These are phyloP conservation scores for Ophiosphaerella herpotricha DNA, from an alignment of 2,329 filamentous ascomycete species.

Conservation along the genomic window DNA sequence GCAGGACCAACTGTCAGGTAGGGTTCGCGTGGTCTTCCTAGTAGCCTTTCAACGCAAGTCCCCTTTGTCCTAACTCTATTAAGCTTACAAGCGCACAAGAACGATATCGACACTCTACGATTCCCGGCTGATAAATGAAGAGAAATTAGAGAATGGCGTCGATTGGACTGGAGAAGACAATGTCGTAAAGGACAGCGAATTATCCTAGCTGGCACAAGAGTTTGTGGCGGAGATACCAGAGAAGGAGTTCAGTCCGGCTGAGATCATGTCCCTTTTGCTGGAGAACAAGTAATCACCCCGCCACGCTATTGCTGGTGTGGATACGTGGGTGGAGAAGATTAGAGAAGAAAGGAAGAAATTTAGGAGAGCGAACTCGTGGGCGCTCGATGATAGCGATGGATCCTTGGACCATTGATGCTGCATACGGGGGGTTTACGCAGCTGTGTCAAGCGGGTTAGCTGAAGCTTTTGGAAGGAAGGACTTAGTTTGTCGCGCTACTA, in stretches of 20 bases:
- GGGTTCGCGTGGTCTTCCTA: too few species aligned
- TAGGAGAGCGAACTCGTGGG: conserved; percentile 9
- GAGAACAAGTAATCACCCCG: conserved; percentile 16
- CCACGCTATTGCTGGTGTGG: conserved; percentile 16
- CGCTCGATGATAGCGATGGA: conserved; percentile 12
- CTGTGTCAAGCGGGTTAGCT: too few species aligned
- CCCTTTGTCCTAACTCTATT: too few species aligned
- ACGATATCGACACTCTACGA: too few species aligned
- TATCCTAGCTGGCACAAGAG: conserved; percentile 14
- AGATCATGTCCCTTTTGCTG: conserved; percentile 18
- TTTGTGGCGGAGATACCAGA: conserved; percentile 15
- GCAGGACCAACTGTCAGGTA: too few species aligned
- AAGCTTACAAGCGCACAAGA: too few species aligned
- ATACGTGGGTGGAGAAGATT: conserved; percentile 12
- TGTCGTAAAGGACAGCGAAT: conserved; percentile 10
- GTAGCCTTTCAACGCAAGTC: too few species aligned
- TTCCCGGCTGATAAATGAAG: neutral
- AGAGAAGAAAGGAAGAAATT: conserved; percentile 2
- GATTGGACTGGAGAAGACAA: conserved; percentile 5
- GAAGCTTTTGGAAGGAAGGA: too few species aligned
- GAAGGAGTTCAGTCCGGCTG: conserved; percentile 17
- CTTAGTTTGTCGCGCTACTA: too few species aligned
- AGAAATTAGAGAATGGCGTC: conserved; percentile 3
- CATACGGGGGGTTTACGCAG: too few species aligned
- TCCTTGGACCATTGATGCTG: too few species aligned